Evolutionary conservation across 768 basidiomycete genomes (phyloP), one percentile per base, ranked within the genome.

Genomic region (Suillus subluteus): DNA sequence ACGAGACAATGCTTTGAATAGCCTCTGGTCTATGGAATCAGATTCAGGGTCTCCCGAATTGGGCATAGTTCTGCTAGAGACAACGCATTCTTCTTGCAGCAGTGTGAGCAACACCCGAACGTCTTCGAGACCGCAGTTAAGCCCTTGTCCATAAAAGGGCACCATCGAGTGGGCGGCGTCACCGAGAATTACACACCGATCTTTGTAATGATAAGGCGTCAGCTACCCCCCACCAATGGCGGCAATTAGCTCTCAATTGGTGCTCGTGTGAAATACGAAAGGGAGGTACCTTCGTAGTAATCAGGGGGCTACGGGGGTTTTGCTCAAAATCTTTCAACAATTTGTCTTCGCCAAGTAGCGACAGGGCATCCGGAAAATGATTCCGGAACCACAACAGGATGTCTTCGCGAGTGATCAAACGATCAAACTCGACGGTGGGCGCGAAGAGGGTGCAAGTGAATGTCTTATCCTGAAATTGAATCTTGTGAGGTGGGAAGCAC

Each of bases 101-200:
- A 96, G 80, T 38, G 87, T 83, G 66, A 89, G 86, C 70, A 99
- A 84, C 62, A 99, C 87, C 70, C 98, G 88, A 72, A 99, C 96
- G 78, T 99, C 97, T 80, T 99, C 97, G 62, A 99, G 86, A 18
- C 97, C 97, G 75, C 96, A 98, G 75, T 99, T 99, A 71, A 99
- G 85, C 50, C 97, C 97, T 83, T 99, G 97, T 52, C 97, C 93
- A 76, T 92, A 96, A 81, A 96, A 96, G 68, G 97, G 96, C n/a
- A 96, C 96, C 96, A 99, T 98, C 52, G 95, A 92, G 79, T 99
- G 97, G 13, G 95, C 94, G 48, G 97, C 91, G 78, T 99, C 97
- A 64, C 97, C 97, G 61, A 99, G 80, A 64, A 99, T 86, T 46
- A 99, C 84, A 68, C 84, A 94, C 71, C 92, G 86, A 80, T 95